These are phyloP conservation scores for Fonsecaea nubica DNA, from an alignment of 2,329 filamentous ascomycete genomes.

Conservation along the genomic window DNA sequence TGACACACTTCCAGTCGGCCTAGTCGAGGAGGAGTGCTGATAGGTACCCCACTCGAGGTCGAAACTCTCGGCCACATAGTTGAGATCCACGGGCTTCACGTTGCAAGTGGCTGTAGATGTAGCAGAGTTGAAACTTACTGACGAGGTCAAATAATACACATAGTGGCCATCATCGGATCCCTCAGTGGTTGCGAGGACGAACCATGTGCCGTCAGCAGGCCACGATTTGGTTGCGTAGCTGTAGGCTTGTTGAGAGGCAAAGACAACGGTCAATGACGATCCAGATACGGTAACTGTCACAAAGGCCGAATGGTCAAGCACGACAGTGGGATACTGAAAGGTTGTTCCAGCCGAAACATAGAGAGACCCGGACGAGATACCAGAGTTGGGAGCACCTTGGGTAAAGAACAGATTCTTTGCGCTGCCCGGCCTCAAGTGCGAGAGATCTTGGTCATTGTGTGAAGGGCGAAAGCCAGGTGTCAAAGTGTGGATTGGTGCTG, in stretches of 20 bases:
- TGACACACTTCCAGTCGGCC: not conserved
- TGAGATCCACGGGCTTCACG: constrained; percentile 1
- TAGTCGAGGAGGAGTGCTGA: not conserved
- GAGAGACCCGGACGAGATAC: not conserved
- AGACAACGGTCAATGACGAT: not conserved
- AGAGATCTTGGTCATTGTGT: constrained; percentile 2
- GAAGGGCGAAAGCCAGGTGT: not conserved
- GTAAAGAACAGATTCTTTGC: not conserved
- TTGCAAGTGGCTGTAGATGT: not conserved
- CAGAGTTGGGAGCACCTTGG: not conserved
- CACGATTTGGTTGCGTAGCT: not conserved
- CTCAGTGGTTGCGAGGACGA: not conserved
- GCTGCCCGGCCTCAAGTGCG: not conserved
- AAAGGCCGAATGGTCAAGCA: constrained; percentile 1
- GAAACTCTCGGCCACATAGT: not conserved
- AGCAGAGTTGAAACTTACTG: not conserved
- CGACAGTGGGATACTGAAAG: constrained; percentile 2
- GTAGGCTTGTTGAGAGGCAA: constrained; percentile 1
- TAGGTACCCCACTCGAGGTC: not conserved
- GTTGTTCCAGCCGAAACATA: not conserved
- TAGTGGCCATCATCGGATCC: not conserved
- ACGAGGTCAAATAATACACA: constrained; percentile 3
- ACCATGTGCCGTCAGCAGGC: not conserved
- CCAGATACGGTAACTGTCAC: not conserved
- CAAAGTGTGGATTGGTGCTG: not conserved